A percentile compares a stretch with the other conserved stretches of the same genome.
Evolutionary conservation across 345 rosid species (phyloP).

Genomic region (Arabis alpina): DNA sequence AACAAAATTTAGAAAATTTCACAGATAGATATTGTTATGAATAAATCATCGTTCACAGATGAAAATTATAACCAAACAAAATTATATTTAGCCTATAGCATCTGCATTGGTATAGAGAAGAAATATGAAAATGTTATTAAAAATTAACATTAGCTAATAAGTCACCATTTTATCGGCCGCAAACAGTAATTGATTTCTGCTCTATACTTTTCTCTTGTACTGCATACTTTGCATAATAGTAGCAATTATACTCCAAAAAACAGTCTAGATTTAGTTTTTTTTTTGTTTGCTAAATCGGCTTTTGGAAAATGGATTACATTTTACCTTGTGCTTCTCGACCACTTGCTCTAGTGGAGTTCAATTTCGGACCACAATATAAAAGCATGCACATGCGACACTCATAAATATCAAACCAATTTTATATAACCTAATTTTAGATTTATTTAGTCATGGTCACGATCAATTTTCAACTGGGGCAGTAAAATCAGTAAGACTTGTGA

Average conservation of each 20-base stretch:
- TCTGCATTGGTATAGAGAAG: too few species aligned
- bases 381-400: conserved; percentile 31
- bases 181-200: too few species aligned
- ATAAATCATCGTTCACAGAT: too few species aligned
- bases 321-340: neutral
- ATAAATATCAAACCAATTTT: neutral
- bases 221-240: neutral
- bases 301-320: neutral
- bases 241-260: neutral
- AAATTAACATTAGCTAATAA: too few species aligned
- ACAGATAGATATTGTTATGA: too few species aligned
- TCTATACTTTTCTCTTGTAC: too few species aligned
- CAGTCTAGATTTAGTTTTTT: neutral
- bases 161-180: too few species aligned
- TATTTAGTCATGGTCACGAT: neutral
- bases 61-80: too few species aligned
- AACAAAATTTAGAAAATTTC: too few species aligned
- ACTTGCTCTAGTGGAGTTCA: conserved; percentile 2
- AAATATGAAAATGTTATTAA: too few species aligned
- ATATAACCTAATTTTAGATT: neutral
- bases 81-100: too few species aligned
- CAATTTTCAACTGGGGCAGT: neutral
- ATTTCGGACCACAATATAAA: conserved; percentile 25
- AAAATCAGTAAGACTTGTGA: conserved; percentile 21
- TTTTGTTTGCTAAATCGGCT: neutral